Evolutionary conservation across 2,329 filamentous ascomycete genomes (phyloP), one percentile per base, ranked within the genome.

Genomic region (Pezicula radicicola): DNA sequence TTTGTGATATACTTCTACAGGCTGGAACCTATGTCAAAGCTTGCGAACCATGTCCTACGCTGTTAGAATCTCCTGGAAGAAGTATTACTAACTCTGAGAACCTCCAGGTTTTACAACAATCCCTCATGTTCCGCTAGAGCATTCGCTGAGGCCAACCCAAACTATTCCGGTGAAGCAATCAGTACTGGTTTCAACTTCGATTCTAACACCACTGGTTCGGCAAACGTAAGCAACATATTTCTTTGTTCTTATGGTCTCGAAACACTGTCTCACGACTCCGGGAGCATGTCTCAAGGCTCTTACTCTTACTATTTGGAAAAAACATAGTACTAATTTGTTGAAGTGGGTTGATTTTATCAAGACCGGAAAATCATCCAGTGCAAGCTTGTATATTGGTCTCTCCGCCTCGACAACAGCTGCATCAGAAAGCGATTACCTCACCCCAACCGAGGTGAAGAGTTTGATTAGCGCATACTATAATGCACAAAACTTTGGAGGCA

Each of bases 301-400:
- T n/a, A n/a, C n/a, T n/a, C n/a, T n/a, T n/a, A n/a, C n/a, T n/a
- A n/a, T n/a, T n/a, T n/a, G n/a, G n/a, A n/a, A n/a, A n/a, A n/a
- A n/a, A n/a, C n/a, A n/a, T n/a, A n/a, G n/a, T n/a, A n/a, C n/a
- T n/a, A n/a, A n/a, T n/a, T n/a, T n/a, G n/a, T n/a, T n/a, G n/a
- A n/a, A n/a, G n/a, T 68, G 64, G 64, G 53, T 57, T 2, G 51
- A 48, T 1, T 45, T 30, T 2, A 46, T 66, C 25, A 50, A 52
- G 7, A 19, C 27, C 36, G 59, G 59, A 39, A 48, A 52, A 2
- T 66, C 63, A 53, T 51, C 43, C 3, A 53, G 56, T 33, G 66
- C 66, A 2, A 61, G 60, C 15, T 35, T 68, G 15, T 65, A 64
- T 46, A 56, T 68, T 51, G 65, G 66, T 56, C 55, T 68, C 13